Conservation (phyloP, 2,329 filamentous ascomycete genomes). For the Neurospora crassa region DNA sequence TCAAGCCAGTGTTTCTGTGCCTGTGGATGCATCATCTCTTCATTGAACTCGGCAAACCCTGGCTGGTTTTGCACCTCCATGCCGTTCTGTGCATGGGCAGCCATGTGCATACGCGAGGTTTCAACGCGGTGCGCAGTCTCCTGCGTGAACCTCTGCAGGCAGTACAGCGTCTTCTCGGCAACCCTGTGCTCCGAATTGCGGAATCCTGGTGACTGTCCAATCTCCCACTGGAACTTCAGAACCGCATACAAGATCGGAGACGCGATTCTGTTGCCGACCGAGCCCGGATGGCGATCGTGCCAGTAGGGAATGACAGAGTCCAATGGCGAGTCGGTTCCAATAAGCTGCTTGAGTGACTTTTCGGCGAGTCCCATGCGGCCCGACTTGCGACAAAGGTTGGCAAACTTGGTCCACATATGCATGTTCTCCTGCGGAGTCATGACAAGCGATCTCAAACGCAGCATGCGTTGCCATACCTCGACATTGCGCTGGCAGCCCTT, state of each 20-base stretch:
- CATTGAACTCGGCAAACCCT: constrained; percentile 41
- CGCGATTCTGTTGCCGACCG: constrained; percentile 37
- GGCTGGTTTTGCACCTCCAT: constrained; percentile 27
- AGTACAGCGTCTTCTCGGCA: constrained; percentile 47
- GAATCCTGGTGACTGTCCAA: constrained; percentile 51
- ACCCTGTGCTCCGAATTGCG: constrained; percentile 29
- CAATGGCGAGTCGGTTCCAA: constrained; percentile 58
- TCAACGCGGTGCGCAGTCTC: constrained; percentile 48
- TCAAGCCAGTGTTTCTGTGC: constrained; percentile 46
- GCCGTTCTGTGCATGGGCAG: constrained; percentile 33
- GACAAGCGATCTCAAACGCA: constrained; percentile 86
- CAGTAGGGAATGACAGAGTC: constrained; percentile 53
- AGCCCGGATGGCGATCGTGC: constrained; percentile 29
- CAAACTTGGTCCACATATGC: constrained; percentile 99
- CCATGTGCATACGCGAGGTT: constrained; percentile 40
- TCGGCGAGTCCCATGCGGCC: constrained; percentile 90
- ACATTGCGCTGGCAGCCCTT: constrained; percentile 95
- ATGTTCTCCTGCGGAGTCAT: constrained; percentile 88
- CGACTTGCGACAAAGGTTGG: constrained; percentile 95
- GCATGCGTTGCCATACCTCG: constrained; percentile 97
- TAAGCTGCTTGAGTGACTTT: constrained; percentile 86
- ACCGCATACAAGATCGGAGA: constrained; percentile 93
- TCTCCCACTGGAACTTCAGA: constrained; percentile 93
- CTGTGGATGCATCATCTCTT: constrained; percentile 37
- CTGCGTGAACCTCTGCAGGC: constrained; percentile 50